Evolutionary conservation across 2,329 filamentous ascomycete genomes (phyloP), one percentile per base, ranked within the genome.

Genomic region (Calycina herbarum): DNA sequence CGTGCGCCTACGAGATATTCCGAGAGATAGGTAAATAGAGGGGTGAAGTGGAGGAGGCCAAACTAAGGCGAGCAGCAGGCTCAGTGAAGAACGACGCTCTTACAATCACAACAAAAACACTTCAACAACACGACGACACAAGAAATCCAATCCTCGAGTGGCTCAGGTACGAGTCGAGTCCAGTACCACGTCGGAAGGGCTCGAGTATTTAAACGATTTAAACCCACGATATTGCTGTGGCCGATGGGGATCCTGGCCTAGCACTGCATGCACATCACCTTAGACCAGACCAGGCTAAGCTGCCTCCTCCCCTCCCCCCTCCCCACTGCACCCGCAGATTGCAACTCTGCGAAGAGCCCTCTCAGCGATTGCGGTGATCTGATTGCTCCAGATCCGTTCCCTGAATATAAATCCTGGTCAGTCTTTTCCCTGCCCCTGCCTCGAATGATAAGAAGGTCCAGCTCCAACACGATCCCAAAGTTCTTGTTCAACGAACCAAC

Each of bases 201-300:
- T 51, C 20, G 45, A 51, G n/a, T 51, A 51, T 51, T 51, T 51
- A 51, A 51, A 51, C 45, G 27, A 51, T 51, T 51, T 51, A 51
- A 51, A 51, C 45, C 45, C 20, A 24, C 45, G 20, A 8, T 20
- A 45, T 20, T 20, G n/a, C 42, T 13, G 11, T 13, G 38, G 15
- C 42, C n/a, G 42, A 45, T 45, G 17, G 42, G 42, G 17, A 51
- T 51, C 45, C 45, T 51, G n/a, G 45, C 45, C 20, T 20, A 15
- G 8, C 20, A 51, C 45, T 51, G 45, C 45, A 51, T 51, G n/a
- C 8, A 51, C 45, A 51, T 24, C 45, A 24, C 17, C 17, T 3
- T 10, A 6, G 7, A 20, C n/a, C n/a, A 51, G n/a, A 2, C 7
- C 2, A 51, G 24, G n/a, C n/a, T 51, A 11, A 15, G n/a, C 42